phyloP scores from a whole-genome alignment of 768 basidiomycete species.

The Pleurotus sapidus region DNA sequence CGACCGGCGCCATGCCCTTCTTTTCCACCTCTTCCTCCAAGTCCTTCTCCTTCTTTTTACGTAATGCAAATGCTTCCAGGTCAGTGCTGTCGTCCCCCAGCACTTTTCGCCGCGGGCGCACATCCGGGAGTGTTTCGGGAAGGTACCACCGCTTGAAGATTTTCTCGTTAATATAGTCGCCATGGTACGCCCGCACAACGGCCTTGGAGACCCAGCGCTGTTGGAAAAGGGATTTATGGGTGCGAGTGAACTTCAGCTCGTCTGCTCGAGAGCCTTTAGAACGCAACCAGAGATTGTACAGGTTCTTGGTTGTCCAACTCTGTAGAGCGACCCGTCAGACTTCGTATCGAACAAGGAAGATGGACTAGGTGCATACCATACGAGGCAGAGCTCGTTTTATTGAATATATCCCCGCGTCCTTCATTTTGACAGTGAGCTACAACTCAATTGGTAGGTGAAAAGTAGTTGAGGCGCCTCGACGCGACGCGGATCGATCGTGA shows the following conservation, averaged over 20 bases:
- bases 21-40: slow-evolving; percentile 49
- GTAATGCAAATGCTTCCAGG: slow-evolving; percentile 57
- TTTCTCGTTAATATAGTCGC: slow-evolving; percentile 89
- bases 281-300: slow-evolving; percentile 87
- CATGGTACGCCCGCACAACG: slow-evolving; percentile 90
- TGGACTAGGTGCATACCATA: slow-evolving; percentile 50
- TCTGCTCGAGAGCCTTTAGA: slow-evolving; percentile 46
- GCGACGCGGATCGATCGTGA: neutral
- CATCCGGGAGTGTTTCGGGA: slow-evolving; percentile 81
- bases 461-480: neutral
- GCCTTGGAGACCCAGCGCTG: slow-evolving; percentile 89
- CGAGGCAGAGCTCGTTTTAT: slow-evolving; percentile 64
- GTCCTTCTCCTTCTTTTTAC: slow-evolving; percentile 48
- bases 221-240: slow-evolving; percentile 72
- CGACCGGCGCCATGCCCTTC: slow-evolving; percentile 82
- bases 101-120: slow-evolving; percentile 57
- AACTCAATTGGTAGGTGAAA: no score
- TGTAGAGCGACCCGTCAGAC: slow-evolving; percentile 23
- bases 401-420: slow-evolving; percentile 33
- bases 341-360: neutral
- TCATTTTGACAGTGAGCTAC: slow-evolving; percentile 24
- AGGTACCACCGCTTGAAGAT: slow-evolving; percentile 96
- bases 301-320: slow-evolving; percentile 88
- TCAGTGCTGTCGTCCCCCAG: slow-evolving; percentile 41
- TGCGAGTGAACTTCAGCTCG: slow-evolving; percentile 58